A percentile compares a stretch with the other conserved stretches of the same genome.
These are phyloP conservation scores for Pyricularia pennisetigena DNA, from an alignment of 2,329 filamentous ascomycete genomes.

Conservation along the genomic window DNA sequence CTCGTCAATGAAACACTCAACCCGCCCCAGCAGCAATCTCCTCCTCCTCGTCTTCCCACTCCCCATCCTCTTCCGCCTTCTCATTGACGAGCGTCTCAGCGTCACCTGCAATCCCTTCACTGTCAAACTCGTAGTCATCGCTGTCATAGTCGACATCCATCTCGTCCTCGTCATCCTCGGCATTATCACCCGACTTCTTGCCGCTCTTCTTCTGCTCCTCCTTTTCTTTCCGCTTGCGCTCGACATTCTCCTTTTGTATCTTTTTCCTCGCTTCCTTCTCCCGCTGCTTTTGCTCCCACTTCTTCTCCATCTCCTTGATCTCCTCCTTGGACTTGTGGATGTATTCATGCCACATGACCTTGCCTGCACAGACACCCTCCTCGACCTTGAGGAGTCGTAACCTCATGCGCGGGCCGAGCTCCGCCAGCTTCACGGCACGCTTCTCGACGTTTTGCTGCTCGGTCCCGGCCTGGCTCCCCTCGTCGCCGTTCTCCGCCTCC, in stretches of 20 bases:
- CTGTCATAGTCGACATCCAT: constrained; percentile 26
- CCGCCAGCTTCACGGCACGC: constrained; percentile 81
- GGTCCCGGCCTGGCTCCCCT: constrained; percentile 24
- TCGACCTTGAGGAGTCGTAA: constrained; percentile 91
- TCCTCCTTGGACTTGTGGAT: constrained; percentile 77
- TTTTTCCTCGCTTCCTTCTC: constrained; percentile 72
- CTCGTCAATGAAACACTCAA: neutral
- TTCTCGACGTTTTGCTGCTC: constrained; percentile 58
- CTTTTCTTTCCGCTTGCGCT: constrained; percentile 73
- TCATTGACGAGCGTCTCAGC: constrained; percentile 39
- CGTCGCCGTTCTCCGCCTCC: constrained; percentile 31
- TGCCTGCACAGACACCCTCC: constrained; percentile 81
- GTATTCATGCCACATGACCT: constrained; percentile 96
- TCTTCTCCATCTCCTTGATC: constrained; percentile 66
- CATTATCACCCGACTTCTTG: constrained; percentile 23
- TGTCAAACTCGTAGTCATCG: constrained; percentile 36
- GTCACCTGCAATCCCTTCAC: constrained; percentile 38
- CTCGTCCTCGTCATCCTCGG: constrained; percentile 27
- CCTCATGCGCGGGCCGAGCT: constrained; percentile 83
- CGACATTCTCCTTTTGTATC: constrained; percentile 82
- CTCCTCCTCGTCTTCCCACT: constrained; percentile 42
- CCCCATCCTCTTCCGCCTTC: constrained; percentile 36
- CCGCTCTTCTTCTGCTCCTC: constrained; percentile 84
- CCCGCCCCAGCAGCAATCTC: constrained; percentile 18
- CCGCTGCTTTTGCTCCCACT: constrained; percentile 67